Evolutionary conservation across 2,329 filamentous ascomycete species (phyloP), one percentile per base, ranked within the genome.

Genomic region (Parastagonospora nodorum): DNA sequence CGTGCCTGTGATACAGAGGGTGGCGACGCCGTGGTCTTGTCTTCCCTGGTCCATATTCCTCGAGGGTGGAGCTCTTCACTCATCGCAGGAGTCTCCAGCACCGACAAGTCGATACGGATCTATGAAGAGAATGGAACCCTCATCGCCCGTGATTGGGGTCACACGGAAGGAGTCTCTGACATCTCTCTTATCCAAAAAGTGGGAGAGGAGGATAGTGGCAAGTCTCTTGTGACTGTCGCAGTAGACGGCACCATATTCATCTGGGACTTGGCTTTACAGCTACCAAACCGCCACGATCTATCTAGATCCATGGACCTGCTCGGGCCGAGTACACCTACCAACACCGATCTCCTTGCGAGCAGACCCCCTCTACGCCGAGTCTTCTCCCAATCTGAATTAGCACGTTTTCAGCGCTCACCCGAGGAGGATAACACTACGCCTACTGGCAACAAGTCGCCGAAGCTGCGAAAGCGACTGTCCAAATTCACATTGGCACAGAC

Each of bases 91-190:
- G 83, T 94, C 9, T 97, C 93, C 8, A 92, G 92, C 62, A 96
- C 90, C 1, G 94, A 99, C 73, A 99, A 97, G 71, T 97, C 94
- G 0, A 88, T 99, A 48, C 83, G 94, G 31, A 78, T 99, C 12
- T 99, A 99, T 65, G 90, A 96, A 60, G 86, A 88, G 54, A 86
- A 84, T 36, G 92, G 93, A 8, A 77, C 79, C 1, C 87, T 99
- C 50, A 76, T 97, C 27, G 89, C 92, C 43, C 86, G 91, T 35
- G 94, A 97, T 75, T 97, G 92, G 84, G 94, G 94, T 1, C 94
- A 99, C 63, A 96, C 92, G 0, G 92, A 97, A 68, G 89, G 92
- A 8, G 91, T 99, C 57, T 96, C 90, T 44, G 92, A 92, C 53
- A 85, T 95, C 14, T 83, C 88, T 4, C 76, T 97, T 7, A 55